phyloP scores from a whole-genome alignment of 2,329 filamentous ascomycete species.

The Claviceps africana region DNA sequence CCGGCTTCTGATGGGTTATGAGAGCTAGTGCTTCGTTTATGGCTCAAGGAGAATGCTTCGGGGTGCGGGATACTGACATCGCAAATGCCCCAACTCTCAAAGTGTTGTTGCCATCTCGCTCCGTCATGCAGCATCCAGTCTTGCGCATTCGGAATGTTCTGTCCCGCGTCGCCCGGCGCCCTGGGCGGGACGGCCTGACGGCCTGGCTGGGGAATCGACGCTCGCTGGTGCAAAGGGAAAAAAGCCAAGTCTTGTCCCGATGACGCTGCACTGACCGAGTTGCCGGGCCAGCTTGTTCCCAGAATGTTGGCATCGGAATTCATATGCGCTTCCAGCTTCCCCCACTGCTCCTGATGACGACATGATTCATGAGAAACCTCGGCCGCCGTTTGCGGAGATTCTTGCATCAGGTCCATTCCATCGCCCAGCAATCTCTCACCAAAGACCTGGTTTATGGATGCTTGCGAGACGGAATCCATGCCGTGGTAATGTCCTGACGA shows the following conservation, averaged over 20 bases:
- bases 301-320: conserved; percentile 12
- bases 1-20: conserved; percentile 1
- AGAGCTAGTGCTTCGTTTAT: conserved; percentile 8
- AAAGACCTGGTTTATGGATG: conserved; percentile 10
- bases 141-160: conserved; percentile 28
- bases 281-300: conserved; percentile 12
- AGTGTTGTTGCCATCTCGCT: conserved; percentile 44
- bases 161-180: conserved; percentile 5
- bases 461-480: conserved; percentile 19
- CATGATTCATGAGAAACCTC: neutral
- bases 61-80: conserved; percentile 11
- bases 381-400: conserved; percentile 4
- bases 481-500: conserved; percentile 20
- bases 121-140: conserved; percentile 46
- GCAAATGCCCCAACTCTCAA: conserved; percentile 36
- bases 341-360: conserved; percentile 1
- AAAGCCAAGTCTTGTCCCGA: conserved; percentile 2
- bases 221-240: conserved; percentile 1
- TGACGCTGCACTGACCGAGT: neutral
- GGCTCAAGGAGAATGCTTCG: conserved; percentile 18
- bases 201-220: conserved; percentile 7
- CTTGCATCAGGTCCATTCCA: conserved; percentile 6
- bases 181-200: conserved; percentile 8
- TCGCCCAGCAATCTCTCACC: conserved; percentile 5
- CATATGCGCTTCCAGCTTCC: conserved; percentile 7